Evolutionary conservation across 306 rosid species (phyloP).

Genomic region (Quillaja saponaria): DNA sequence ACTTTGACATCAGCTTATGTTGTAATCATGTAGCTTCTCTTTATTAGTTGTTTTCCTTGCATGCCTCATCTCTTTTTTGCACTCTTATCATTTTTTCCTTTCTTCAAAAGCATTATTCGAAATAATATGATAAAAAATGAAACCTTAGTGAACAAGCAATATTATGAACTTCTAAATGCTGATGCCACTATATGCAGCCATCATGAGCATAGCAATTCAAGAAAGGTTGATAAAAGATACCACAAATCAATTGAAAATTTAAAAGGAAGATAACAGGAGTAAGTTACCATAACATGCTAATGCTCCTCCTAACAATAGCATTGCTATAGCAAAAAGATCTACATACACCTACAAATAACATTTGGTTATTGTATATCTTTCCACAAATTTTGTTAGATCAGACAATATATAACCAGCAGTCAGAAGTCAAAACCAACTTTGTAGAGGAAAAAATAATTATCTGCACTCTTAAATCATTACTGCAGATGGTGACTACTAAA

Average conservation of each 20-base stretch:
- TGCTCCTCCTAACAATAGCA: constrained; percentile 76
- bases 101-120: not conserved
- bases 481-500: not conserved
- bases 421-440: not conserved
- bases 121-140: not conserved
- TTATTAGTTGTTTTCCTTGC: too few relatives aligned
- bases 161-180: too few relatives aligned
- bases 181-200: not conserved
- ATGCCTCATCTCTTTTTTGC: too few relatives aligned
- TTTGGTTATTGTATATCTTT: constrained; percentile 33
- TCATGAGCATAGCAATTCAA: constrained; percentile 14
- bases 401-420: constrained; percentile 8
- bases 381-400: too few relatives aligned
- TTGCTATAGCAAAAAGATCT: constrained; percentile 61
- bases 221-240: constrained; percentile 12
- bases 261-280: constrained; percentile 31
- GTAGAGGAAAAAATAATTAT: constrained; percentile 1
- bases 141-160: too few relatives aligned
- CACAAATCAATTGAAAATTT: not conserved
- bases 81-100: too few relatives aligned
- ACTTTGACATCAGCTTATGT: too few relatives aligned
- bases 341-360: constrained; percentile 73
- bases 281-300: constrained; percentile 81
- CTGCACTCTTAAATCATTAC: not conserved
- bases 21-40: too few relatives aligned